Conservation (phyloP, 2,329 filamentous ascomycete genomes). For the Phaeoacremonium minimum region DNA sequence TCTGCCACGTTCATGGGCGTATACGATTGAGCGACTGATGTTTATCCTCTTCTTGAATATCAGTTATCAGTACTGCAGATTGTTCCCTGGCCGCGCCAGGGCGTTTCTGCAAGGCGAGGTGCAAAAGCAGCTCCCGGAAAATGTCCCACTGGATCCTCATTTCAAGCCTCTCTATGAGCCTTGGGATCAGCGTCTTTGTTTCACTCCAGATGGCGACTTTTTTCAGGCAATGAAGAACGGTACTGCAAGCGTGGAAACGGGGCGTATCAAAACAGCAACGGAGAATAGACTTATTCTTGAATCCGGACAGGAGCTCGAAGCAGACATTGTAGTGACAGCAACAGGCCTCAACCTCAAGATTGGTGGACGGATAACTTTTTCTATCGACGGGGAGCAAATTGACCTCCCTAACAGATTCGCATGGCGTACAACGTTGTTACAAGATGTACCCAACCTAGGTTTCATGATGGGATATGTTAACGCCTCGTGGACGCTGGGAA, state of each 20-base stretch:
- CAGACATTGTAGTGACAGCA: conserved; percentile 62
- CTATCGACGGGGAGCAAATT: conserved; percentile 43
- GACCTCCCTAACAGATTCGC: conserved; percentile 39
- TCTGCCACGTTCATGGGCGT: conserved; percentile 37
- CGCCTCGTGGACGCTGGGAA: conserved; percentile 58
- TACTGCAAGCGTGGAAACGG: conserved; percentile 37
- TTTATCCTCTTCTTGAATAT: conserved; percentile 38
- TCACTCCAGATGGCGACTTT: conserved; percentile 43
- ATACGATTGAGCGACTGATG: conserved; percentile 39
- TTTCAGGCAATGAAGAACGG: conserved; percentile 32
- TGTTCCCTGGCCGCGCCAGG: conserved; percentile 40
- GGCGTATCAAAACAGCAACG: conserved; percentile 39
- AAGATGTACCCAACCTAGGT: conserved; percentile 57
- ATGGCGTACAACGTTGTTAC: conserved; percentile 59
- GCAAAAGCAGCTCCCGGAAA: conserved; percentile 2
- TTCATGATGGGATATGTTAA: conserved; percentile 58
- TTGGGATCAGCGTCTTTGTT: conserved; percentile 67
- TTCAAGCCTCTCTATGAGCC: conserved; percentile 52
- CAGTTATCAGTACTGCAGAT: conserved; percentile 40
- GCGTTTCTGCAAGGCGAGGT: conserved; percentile 30
- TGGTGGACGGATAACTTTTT: conserved; percentile 45
- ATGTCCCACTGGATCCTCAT: conserved; percentile 46
- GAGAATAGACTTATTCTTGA: conserved; percentile 35
- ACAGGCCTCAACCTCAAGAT: conserved; percentile 57
- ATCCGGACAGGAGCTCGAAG: conserved; percentile 37